Conservation (phyloP, 2,329 filamentous ascomycete genomes). For the Fusarium sp. region DNA sequence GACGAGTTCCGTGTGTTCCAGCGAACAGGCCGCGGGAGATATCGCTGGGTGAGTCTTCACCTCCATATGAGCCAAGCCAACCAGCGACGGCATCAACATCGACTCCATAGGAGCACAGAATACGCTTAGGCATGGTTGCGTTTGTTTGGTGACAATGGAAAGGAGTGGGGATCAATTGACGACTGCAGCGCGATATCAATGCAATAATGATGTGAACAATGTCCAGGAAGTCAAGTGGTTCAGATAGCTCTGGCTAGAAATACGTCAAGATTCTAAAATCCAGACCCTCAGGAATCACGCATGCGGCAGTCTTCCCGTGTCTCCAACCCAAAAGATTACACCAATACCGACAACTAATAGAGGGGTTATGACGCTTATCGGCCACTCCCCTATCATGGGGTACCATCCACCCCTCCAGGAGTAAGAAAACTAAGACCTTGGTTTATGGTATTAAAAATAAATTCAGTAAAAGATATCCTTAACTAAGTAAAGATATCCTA, state of each 20-base stretch:
- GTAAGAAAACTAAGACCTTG: too few species aligned
- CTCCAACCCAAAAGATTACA: not conserved
- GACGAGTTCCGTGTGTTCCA: slow-evolving; percentile 71
- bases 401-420: slow-evolving; percentile 41
- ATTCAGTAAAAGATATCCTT: too few species aligned
- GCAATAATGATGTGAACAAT: not conserved
- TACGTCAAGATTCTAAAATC: not conserved
- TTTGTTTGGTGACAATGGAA: not conserved
- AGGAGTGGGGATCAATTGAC: not conserved
- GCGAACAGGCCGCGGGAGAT: slow-evolving; percentile 63
- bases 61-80: slow-evolving; percentile 79
- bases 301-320: not conserved
- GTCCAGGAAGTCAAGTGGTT: not conserved
- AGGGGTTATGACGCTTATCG: slow-evolving; percentile 15
- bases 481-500: too few species aligned
- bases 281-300: not conserved
- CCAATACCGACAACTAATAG: not conserved
- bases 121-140: not conserved
- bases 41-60: slow-evolving; percentile 71
- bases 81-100: slow-evolving; percentile 81
- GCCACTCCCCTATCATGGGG: not conserved
- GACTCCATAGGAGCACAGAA: slow-evolving; percentile 63
- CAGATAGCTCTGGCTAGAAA: not conserved
- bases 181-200: too few species aligned
- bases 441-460: too few species aligned